Evolutionary conservation across 2,329 filamentous ascomycete species (phyloP).

Genomic region (Clarireedia sp.): DNA sequence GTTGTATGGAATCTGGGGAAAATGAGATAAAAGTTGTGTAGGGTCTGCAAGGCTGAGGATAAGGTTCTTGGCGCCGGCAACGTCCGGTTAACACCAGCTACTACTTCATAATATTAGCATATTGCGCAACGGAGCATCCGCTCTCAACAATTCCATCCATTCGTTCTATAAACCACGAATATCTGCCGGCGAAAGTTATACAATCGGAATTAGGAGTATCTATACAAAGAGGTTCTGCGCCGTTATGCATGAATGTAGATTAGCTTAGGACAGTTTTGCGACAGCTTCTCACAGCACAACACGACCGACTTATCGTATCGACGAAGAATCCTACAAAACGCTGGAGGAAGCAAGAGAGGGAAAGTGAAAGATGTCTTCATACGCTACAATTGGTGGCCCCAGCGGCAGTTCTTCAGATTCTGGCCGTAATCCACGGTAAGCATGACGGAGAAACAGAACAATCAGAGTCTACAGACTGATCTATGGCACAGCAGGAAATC

Average conservation of each 20-base stretch:
- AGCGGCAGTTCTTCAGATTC: conserved; percentile 22
- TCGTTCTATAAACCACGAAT: neutral
- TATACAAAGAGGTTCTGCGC: no score
- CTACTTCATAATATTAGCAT: neutral
- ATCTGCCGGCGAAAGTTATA: no score
- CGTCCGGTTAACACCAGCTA: neutral
- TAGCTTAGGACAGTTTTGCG: neutral
- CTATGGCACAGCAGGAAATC: conserved; percentile 19
- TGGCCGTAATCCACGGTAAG: conserved; percentile 21
- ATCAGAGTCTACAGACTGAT: neutral
- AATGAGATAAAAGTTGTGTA: neutral
- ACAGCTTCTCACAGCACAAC: neutral
- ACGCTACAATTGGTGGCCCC: conserved; percentile 20
- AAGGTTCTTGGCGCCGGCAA: neutral
- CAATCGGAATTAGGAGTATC: no score
- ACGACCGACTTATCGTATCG: neutral
- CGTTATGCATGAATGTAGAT: no score
- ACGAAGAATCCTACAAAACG: neutral
- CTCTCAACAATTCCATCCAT: neutral
- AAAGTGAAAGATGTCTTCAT: conserved; percentile 21
- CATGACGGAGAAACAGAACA: neutral
- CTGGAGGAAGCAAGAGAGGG: neutral
- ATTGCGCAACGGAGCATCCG: conserved; percentile 1
- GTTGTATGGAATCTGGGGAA: conserved; percentile 2
- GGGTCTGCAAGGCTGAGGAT: conserved; percentile 4